Conservation (phyloP, 108 stramenopile genomes). For the Poteriospumella lacustris region DNA sequence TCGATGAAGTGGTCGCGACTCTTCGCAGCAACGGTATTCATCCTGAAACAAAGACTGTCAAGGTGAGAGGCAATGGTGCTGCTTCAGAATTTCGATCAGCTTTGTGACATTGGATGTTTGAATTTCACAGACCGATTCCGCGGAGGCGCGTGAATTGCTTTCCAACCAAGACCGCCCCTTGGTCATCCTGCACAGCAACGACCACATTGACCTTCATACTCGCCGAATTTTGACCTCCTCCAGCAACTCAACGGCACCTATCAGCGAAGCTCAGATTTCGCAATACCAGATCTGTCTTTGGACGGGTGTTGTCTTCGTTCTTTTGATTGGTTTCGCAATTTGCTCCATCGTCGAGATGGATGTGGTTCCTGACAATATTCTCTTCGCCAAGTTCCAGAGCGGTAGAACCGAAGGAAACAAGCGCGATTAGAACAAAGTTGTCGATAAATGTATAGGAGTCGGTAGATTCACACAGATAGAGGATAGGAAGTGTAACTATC, state of each 20-base stretch:
- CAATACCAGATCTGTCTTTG: slow-evolving; percentile 10
- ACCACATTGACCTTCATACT: too few relatives aligned
- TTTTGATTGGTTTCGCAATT: background rate
- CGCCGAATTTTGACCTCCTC: background rate
- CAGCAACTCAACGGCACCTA: background rate
- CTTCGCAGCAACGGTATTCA: background rate
- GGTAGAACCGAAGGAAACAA: background rate
- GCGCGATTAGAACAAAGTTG: too few relatives aligned
- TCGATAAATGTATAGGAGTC: too few relatives aligned
- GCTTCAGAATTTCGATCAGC: too few relatives aligned
- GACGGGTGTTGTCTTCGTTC: background rate
- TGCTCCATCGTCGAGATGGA: background rate
- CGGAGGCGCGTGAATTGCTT: background rate
- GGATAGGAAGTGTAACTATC: too few relatives aligned
- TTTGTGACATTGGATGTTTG: too few relatives aligned
- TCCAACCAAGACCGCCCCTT: background rate
- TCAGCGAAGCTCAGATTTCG: background rate
- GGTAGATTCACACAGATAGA: too few relatives aligned
- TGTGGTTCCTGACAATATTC: background rate
- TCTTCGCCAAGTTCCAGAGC: slow-evolving; percentile 17
- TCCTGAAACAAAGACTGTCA: background rate
- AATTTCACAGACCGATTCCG: too few relatives aligned
- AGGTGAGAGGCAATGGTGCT: background rate
- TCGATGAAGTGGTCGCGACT: background rate
- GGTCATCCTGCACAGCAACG: background rate